Evolutionary conservation across 108 stramenopile species (phyloP), one percentile per base, ranked within the genome.

Genomic region (Cyclostephanos invisitatus): DNA sequence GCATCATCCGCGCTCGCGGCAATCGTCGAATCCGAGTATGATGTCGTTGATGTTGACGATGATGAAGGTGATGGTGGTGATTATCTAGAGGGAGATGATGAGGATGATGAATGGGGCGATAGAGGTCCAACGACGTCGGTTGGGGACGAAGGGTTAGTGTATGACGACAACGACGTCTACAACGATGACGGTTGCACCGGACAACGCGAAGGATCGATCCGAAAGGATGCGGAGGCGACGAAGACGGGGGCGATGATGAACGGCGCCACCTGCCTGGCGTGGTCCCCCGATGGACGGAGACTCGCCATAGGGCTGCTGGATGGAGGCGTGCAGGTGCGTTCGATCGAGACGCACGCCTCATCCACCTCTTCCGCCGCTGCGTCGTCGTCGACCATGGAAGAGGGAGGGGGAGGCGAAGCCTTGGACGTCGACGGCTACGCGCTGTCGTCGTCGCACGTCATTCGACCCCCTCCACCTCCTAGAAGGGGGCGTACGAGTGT

Each of bases 221-320:
- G 17, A 4, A 14, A 17, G 56, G 17, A 32, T 27, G 29, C 1
- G 56, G 56, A 24, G 22, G 53, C 2, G 53, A 20, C 7, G 22
- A 20, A 1, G 4, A 12, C 25, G 53, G 11, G 22, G 27, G 11
- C 2, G 4, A 54, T 7, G 27, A 8, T 7, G 53, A 54, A 54
- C 25, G 53, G 56, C 15, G 56, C 56, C 29, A 57, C 56, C 1
- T 57, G 56, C 29, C 27, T 57, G 2, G 29, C 29, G 14, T 95
- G 91, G 91, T 87, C 89, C 56, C 90, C 94, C 12, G 90, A 89
- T 78, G 94, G 94, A 21, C 68, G 85, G 38, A 68, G 62, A 38
- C 51, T 95, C 25, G 94, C 90, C 25, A 64, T 95, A 29, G 83
- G 83, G 21, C 50, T 70, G 8, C 37, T 59, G 12, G 73, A 86